These are phyloP conservation scores for Leucaena leucocephala DNA, from an alignment of 306 rosid genomes.

Conservation along the genomic window DNA sequence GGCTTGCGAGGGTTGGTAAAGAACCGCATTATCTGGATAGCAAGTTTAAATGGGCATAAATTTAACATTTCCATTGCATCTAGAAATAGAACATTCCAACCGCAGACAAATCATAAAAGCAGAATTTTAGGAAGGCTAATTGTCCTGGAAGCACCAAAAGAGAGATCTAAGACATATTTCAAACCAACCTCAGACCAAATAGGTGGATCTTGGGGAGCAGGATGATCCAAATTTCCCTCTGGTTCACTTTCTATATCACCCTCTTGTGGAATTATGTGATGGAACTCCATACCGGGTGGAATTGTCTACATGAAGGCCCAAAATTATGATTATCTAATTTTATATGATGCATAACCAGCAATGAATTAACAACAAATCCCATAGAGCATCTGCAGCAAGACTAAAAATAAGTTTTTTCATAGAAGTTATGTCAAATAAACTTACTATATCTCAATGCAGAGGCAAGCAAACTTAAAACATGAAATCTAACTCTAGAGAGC, in stretches of 20 bases:
- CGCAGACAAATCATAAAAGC: conserved; percentile 27
- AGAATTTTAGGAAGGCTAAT: conserved; percentile 32
- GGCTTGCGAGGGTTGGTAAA: conserved; percentile 95
- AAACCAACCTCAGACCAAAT: conserved; percentile 88
- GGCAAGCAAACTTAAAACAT: conserved; percentile 19
- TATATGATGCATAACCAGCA: conserved; percentile 15
- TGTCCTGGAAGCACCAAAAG: conserved; percentile 33
- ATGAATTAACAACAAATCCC: conserved; percentile 31
- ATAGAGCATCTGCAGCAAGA: conserved; percentile 32
- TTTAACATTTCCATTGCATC: conserved; percentile 34
- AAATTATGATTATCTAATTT: conserved; percentile 33
- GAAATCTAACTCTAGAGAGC: conserved; percentile 37
- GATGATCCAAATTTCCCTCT: conserved; percentile 84
- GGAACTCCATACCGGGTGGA: conserved; percentile 99
- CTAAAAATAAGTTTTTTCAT: not conserved
- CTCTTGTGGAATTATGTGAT: conserved; percentile 85
- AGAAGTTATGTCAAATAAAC: conserved; percentile 20
- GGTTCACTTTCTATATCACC: conserved; percentile 89
- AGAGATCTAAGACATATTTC: conserved; percentile 39
- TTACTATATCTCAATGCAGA: conserved; percentile 9
- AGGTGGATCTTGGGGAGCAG: conserved; percentile 84
- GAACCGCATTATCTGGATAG: conserved; percentile 91
- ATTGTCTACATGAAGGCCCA: conserved; percentile 61
- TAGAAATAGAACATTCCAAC: conserved; percentile 20
- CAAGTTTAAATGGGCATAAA: conserved; percentile 35